Evolutionary conservation across 352 stramenopile genomes (phyloP), one percentile per base, ranked within the genome.

Genomic region (Globisporangium lucens): DNA sequence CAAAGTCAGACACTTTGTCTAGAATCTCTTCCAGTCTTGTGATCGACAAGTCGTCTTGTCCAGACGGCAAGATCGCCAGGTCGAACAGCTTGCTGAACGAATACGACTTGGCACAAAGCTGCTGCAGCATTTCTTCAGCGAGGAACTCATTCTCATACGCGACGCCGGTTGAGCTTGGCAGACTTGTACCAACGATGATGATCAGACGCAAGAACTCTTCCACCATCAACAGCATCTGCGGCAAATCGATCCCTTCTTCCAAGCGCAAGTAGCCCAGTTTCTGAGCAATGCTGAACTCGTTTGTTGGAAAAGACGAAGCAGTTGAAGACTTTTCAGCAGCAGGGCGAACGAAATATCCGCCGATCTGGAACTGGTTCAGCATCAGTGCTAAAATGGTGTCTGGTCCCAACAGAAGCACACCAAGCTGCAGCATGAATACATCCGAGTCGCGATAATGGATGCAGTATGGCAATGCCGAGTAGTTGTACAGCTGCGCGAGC

Each of bases 401-500:
- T 6, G 89, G 68, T 0, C 87, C 85, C 29, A 89, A 75, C 60
- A 94, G 75, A 12, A 91, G 56, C 7, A 91, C 67, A 29, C 82
- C 74, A 27, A 96, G 77, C 59, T 96, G 89, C 49, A 95, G 65
- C 77, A 95, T 78, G 22, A 96, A 88, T 24, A 84, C 77, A 56
- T 96, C 89, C 3, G 87, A 74, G 57, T 96, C 89, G 52, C 87
- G 85, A 56, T 94, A 96, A 61, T 96, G 85, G 57, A 96, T 78
- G 47, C 89, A 96, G 68, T 95, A 96, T 17, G 89, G 87, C 24
- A 96, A 65, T 24, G 89, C 89, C 15, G 87, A 96, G 70, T 96
- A 96, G 73, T 96, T 96, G 79, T 94, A 96, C 49, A 96, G 60
- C 74, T 96, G 89, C 3, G 89, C 88, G 61, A 95, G 75, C 89